phyloP scores from a whole-genome alignment of 2,329 filamentous ascomycete species.

The Alternaria infectoria region DNA sequence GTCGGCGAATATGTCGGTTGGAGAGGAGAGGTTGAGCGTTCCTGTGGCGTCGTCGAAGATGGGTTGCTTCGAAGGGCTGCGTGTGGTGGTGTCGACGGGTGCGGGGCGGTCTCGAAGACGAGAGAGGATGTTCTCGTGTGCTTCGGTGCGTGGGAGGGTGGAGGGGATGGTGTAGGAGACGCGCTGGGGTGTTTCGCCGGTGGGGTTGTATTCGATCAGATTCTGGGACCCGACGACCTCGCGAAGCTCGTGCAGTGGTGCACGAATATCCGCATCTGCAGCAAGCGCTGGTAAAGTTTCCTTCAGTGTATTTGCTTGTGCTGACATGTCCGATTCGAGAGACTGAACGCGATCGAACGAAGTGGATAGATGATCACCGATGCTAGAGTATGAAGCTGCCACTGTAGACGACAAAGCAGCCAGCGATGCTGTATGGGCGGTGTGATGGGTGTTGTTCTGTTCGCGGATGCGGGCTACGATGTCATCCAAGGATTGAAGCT shows the following conservation, averaged over 20 bases:
- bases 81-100: conserved; percentile 34
- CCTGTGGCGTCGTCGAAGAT: conserved; percentile 60
- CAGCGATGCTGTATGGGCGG: conserved; percentile 72
- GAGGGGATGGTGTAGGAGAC: conserved; percentile 80
- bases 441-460: conserved; percentile 80
- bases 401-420: conserved; percentile 70
- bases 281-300: conserved; percentile 67
- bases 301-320: conserved; percentile 64
- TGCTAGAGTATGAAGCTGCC: conserved; percentile 73
- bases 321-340: conserved; percentile 71
- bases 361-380: conserved; percentile 72
- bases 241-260: conserved; percentile 74
- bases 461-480: conserved; percentile 83
- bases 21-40: conserved; percentile 35
- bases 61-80: conserved; percentile 57
- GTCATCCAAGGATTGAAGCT: conserved; percentile 88
- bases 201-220: conserved; percentile 81
- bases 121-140: conserved; percentile 64
- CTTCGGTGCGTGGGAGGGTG: conserved; percentile 75
- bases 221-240: conserved; percentile 68
- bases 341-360: conserved; percentile 71
- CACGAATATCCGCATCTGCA: conserved; percentile 63
- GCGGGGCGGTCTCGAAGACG: conserved; percentile 49
- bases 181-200: conserved; percentile 86
- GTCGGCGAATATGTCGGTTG: conserved; percentile 36